Percentiles rank a stretch among this genome's conserved stretches.
phyloP scores from a whole-genome alignment of 352 stramenopile genomes.

The Phytophthora idaei region DNA sequence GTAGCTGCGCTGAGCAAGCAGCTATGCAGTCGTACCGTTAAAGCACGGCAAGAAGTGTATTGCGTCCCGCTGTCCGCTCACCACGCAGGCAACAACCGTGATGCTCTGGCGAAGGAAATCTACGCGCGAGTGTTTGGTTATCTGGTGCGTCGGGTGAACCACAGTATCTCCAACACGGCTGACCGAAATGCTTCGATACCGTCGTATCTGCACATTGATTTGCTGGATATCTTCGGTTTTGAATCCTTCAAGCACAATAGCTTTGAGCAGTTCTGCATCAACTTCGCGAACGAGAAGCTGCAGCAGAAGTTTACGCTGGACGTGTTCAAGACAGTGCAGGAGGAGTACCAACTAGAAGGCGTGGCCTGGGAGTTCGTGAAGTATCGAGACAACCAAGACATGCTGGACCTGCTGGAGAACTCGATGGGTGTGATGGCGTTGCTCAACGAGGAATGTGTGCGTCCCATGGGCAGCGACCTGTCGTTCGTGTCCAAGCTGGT shows the following conservation, averaged over 20 bases:
- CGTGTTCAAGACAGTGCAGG: slow-evolving; percentile 88
- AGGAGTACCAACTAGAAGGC: slow-evolving; percentile 79
- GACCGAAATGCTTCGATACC: slow-evolving; percentile 30
- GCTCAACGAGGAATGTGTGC: slow-evolving; percentile 92
- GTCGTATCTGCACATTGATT: slow-evolving; percentile 88
- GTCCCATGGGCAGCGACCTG: slow-evolving; percentile 85
- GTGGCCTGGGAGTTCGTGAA: slow-evolving; percentile 83
- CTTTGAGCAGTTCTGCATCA: slow-evolving; percentile 97
- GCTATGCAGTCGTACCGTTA: slow-evolving; percentile 83
- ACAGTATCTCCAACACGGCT: slow-evolving; percentile 73
- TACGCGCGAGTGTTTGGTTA: slow-evolving; percentile 96
- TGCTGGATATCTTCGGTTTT: slow-evolving; percentile 98
- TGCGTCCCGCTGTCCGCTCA: slow-evolving; percentile 72
- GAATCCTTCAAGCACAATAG: slow-evolving; percentile 94
- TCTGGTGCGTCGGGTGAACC: slow-evolving; percentile 90
- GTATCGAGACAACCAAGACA: slow-evolving; percentile 92
- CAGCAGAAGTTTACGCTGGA: slow-evolving; percentile 92
- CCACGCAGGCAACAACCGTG: slow-evolving; percentile 87
- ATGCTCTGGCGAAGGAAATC: slow-evolving; percentile 96
- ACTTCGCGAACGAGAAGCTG: slow-evolving; percentile 96
- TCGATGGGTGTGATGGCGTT: slow-evolving; percentile 90
- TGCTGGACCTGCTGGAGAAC: slow-evolving; percentile 90
- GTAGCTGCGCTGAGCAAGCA: slow-evolving; percentile 64
- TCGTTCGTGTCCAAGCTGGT: slow-evolving; percentile 91
- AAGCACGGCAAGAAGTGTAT: slow-evolving; percentile 84